Evolutionary conservation across 2,329 filamentous ascomycete species (phyloP), one percentile per base, ranked within the genome.

Genomic region (Neofusicoccum laricinum): DNA sequence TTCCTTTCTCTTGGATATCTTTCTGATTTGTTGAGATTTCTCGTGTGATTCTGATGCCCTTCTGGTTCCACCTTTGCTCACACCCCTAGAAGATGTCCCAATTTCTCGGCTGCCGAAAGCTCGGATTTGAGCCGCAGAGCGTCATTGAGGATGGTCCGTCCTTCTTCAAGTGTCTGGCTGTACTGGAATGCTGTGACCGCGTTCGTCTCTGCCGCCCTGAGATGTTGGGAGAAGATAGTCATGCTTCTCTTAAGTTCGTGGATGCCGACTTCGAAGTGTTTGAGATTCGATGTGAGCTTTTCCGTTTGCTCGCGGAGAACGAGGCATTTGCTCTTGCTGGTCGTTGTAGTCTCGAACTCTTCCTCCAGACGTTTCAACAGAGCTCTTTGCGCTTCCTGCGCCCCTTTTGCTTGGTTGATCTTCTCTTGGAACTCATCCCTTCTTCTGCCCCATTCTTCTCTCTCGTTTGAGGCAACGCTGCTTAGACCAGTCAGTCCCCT

Each of bases 91-190:
- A 59, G 41, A 7, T 30, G 40, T 36, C 12, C 41, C 11, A 46
- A 11, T 38, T 30, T 32, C 2, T 59, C 41, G n/a, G 21, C 21
- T 4, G 15, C 53, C 15, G 55, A 36, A 25, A 59, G 53, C 30
- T 46, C 40, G 2, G 55, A 59, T 15, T 30, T 46, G 21, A 59
- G 30, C 5, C 41, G 40, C 11, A 59, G 21, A 4, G 55, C 55
- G 11, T 59, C 38, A n/a, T 59, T 48, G 38, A 59, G 41, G n/a
- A 59, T 59, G 12, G n/a, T 15, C 5, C 55, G 41, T 38, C 55
- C 55, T 59, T 59, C 55, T n/a, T 59, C 55, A n/a, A 59, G 30
- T 1, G 55, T 59, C n/a, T 59, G 55, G 55, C 55, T 59, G 30
- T 59, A 59, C 14, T 59, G 55, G 55, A 59, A 59, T 11, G 55